These are phyloP conservation scores for Chaetomium sp. DNA, from an alignment of 2,329 filamentous ascomycete species.

Conservation along the genomic window DNA sequence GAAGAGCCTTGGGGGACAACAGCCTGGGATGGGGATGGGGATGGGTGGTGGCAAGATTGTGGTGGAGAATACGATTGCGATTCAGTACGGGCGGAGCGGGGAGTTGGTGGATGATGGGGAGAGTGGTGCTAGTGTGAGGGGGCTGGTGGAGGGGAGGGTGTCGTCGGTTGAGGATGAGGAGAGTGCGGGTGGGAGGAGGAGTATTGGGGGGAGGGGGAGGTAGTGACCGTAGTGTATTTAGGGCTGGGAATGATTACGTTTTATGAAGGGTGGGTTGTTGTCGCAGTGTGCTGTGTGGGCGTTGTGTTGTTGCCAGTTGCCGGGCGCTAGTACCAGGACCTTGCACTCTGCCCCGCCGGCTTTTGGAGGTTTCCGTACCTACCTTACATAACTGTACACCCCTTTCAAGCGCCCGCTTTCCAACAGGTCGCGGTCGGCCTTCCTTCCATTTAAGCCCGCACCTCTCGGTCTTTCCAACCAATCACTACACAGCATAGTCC, in stretches of 20 bases:
- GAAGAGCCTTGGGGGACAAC: conserved; percentile 8
- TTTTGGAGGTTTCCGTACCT: not conserved
- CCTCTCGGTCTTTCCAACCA: not conserved
- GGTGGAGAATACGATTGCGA: conserved; percentile 14
- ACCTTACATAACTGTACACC: too few species aligned
- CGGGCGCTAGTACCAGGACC: not conserved
- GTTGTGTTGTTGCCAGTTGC: not conserved
- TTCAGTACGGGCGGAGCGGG: conserved; percentile 14
- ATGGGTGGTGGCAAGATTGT: not conserved
- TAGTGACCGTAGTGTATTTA: not conserved
- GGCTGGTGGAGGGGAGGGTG: conserved; percentile 18
- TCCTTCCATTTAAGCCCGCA: not conserved
- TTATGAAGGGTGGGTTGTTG: not conserved
- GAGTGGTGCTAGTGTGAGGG: conserved; percentile 25
- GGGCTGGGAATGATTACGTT: not conserved
- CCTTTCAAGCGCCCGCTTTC: not conserved
- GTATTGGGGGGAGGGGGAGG: not conserved
- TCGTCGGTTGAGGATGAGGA: conserved; percentile 17
- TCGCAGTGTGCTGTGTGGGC: not conserved
- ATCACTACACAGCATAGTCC: not conserved
- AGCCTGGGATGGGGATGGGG: not conserved
- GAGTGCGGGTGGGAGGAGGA: not conserved
- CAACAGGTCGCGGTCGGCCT: not conserved
- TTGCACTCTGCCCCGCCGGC: not conserved
- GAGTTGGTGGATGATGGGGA: conserved; percentile 8